Conservation (phyloP, 306 rosid genomes). For the Canavalia gladiata region DNA sequence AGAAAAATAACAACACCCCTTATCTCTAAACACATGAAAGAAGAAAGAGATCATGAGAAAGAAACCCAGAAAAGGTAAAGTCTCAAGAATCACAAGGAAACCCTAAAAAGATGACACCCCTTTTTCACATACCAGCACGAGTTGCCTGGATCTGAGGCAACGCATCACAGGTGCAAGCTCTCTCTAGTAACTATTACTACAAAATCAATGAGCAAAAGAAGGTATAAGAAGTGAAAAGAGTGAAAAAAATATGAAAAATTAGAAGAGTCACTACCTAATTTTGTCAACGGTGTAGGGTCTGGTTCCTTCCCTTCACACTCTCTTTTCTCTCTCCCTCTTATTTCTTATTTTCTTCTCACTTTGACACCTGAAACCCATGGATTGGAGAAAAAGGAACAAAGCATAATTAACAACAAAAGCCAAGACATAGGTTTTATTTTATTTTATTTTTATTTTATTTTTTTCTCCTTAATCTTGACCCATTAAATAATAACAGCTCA, state of each 20-base stretch:
- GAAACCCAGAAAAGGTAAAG: slow-evolving; percentile 63
- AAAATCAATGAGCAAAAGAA: slow-evolving; percentile 47
- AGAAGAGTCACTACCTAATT: slow-evolving; percentile 65
- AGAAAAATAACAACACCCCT: slow-evolving; percentile 55
- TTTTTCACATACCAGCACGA: slow-evolving; percentile 53
- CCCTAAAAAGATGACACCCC: slow-evolving; percentile 64
- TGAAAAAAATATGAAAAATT: not conserved
- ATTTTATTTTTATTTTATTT: not conserved
- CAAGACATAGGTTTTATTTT: slow-evolving; percentile 39
- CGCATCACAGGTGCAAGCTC: slow-evolving; percentile 58
- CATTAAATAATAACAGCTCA: slow-evolving; percentile 52
- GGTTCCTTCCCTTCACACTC: slow-evolving; percentile 39
- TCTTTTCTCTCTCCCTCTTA: slow-evolving; percentile 23
- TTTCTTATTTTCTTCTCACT: slow-evolving; percentile 33
- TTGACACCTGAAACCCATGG: slow-evolving; percentile 68
- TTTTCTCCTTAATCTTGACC: slow-evolving; percentile 41
- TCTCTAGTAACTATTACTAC: slow-evolving; percentile 51
- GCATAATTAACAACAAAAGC: slow-evolving; percentile 49
- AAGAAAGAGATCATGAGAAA: slow-evolving; percentile 74
- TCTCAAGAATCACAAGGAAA: slow-evolving; percentile 88
- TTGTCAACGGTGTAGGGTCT: slow-evolving; percentile 69
- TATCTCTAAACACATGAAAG: slow-evolving; percentile 78
- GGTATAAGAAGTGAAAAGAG: slow-evolving; percentile 34
- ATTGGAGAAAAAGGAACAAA: slow-evolving; percentile 48
- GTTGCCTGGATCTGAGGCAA: slow-evolving; percentile 99